Percentiles rank a stretch among this genome's conserved stretches.
These are phyloP conservation scores for Boletus austroedulis DNA, from an alignment of 1,284 basidiomycete species.

Conservation along the genomic window DNA sequence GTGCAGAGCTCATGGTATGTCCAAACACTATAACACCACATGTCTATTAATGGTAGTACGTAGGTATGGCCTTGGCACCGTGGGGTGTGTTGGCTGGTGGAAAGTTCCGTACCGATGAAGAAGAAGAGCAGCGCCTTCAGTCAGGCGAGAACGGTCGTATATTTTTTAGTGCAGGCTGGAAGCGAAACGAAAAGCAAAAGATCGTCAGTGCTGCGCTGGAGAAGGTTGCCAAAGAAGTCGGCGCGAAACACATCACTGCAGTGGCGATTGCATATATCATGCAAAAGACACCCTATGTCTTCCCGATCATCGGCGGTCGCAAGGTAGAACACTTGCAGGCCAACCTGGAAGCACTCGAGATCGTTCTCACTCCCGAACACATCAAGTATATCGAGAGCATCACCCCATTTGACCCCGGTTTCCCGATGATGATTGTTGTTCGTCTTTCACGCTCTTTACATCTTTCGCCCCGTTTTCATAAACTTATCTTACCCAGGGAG, in stretches of 20 bases:
- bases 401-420: constrained; percentile 2
- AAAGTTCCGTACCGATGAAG: constrained; percentile 9
- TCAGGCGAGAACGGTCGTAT: no score
- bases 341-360: constrained; percentile 5
- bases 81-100: constrained; percentile 9
- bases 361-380: not conserved
- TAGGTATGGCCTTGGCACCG: constrained; percentile 10
- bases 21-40: not conserved
- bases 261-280: constrained; percentile 14
- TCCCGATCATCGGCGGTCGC: constrained; percentile 10
- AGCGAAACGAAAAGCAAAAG: not conserved
- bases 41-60: no score
- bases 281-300: constrained; percentile 8
- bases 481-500: not conserved
- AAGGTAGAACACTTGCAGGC: constrained; percentile 9
- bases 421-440: not conserved
- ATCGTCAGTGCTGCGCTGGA: not conserved
- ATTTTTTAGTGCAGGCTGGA: no score
- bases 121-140: constrained; percentile 6
- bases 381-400: constrained; percentile 3
- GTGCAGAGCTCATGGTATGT: constrained; percentile 11
- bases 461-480: no score
- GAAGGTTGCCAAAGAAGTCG: constrained; percentile 1
- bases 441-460: no score
- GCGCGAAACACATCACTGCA: not conserved